Percentiles rank a stretch among this genome's conserved stretches.
Evolutionary conservation across 352 stramenopile genomes (phyloP).

Genomic region (Globisporangium ultimum): DNA sequence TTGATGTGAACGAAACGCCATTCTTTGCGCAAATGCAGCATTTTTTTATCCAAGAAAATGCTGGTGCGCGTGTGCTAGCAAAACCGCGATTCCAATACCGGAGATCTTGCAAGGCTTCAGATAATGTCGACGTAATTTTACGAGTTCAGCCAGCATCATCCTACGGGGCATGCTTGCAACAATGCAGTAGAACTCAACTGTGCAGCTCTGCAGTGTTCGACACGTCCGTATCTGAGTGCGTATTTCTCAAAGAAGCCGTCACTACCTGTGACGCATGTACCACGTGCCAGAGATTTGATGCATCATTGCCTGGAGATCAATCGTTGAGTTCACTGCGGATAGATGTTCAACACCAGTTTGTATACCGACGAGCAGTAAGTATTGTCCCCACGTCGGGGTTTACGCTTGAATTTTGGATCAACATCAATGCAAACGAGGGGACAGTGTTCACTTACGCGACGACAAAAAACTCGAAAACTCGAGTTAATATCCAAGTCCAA

Average conservation of each 20-base stretch:
- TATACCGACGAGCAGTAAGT: not conserved
- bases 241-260: constrained; percentile 1
- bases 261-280: constrained; percentile 3
- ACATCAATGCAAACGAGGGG: constrained; percentile 14
- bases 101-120: constrained; percentile 8
- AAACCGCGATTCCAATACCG: constrained; percentile 21
- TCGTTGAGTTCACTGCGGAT: constrained; percentile 4
- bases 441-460: constrained; percentile 24
- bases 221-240: not conserved
- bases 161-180: constrained; percentile 1
- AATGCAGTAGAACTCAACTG: not conserved
- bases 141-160: not conserved
- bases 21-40: constrained; percentile 25
- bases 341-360: constrained; percentile 2
- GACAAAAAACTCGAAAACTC: constrained; percentile 14
- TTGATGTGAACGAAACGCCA: constrained; percentile 48
- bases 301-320: not conserved
- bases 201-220: constrained; percentile 9
- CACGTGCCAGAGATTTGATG: constrained; percentile 4
- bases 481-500: constrained; percentile 7
- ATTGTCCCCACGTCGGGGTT: constrained; percentile 1
- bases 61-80: constrained; percentile 8
- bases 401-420: constrained; percentile 29
- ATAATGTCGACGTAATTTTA: not conserved
- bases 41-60: constrained; percentile 40